Base-by-base conservation (phyloP, 306 rosid species). In the Cucumis melo region DNA sequence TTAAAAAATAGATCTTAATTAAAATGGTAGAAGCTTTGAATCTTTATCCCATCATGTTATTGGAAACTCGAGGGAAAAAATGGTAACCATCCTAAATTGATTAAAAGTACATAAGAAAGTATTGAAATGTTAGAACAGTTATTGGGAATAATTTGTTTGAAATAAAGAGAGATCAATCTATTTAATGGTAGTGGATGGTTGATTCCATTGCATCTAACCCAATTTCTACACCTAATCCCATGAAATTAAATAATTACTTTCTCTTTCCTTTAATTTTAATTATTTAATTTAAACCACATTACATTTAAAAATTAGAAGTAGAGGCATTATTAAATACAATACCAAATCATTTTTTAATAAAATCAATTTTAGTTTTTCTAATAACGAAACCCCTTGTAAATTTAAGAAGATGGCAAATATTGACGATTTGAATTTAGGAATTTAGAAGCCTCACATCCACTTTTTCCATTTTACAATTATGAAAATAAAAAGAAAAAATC, bases 171-270 rank as follows among this genome's bases (percentile, higher is more conserved):
- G 12, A 15, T 8, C 68, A 44, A 44, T 44, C 44, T 13, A 62
- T 62, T 16, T 5, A 29, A 62, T 32, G 39, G 68, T 62, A 32
- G 68, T 62, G 68, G 44, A 62, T 17, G 68, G 68, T 32, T 32
- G 68, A 62, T 62, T 17, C 24, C 71, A 17, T 63, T 63, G 71
- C 71, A 62, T 62, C 68, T 61, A 62, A 62, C 68, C 68, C 44
- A 62, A 62, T 62, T 32, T 62, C 44, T 16, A 24, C 21, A 62
- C 68, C 68, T 32, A 62, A 32, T 32, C 44, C 68, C 16, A 62
- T 62, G 6, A 32, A 32, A 62, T 62, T 62, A 62, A 62, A 32
- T 62, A 16, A 32, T 62, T 62, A 62, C 10, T 61, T 29, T 61
- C n/a, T 6, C 19, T 61, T 61, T 61, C 41, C 20, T 27, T 61